A percentile compares a stretch with the other conserved stretches of the same genome.
phyloP scores from a whole-genome alignment of 108 stramenopile species.

The Parietichytrium sp. region DNA sequence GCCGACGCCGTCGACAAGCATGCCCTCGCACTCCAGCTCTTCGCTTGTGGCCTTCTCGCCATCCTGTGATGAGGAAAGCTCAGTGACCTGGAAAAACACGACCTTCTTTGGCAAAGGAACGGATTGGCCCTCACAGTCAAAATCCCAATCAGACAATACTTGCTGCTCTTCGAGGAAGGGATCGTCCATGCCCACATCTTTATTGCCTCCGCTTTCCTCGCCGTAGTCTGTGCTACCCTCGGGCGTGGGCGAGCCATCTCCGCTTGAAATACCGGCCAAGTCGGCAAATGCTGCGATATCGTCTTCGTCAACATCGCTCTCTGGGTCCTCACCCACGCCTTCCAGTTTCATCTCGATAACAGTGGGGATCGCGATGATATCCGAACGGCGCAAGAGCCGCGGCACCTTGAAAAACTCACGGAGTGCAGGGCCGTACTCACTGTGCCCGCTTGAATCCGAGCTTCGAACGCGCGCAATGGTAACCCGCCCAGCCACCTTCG shows the following conservation, averaged over 20 bases:
- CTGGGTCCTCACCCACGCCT: neutral
- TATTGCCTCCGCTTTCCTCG: neutral
- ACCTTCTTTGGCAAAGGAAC: neutral
- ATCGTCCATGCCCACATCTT: neutral
- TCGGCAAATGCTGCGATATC: too few relatives aligned
- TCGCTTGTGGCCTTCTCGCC: neutral
- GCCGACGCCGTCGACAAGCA: conserved; percentile 27
- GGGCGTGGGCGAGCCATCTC: too few relatives aligned
- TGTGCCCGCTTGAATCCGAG: neutral
- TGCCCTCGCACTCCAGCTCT: neutral
- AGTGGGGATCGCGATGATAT: conserved; percentile 6
- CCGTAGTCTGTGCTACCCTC: neutral
- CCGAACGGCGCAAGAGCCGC: neutral
- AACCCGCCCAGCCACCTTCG: neutral
- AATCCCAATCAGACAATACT: neutral
- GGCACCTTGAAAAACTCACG: conserved; percentile 15
- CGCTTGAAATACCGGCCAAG: too few relatives aligned
- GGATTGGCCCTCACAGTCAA: neutral
- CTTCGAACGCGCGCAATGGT: conserved; percentile 34
- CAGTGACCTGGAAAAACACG: conserved; percentile 18
- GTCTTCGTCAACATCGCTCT: conserved; percentile 18
- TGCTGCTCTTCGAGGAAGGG: neutral
- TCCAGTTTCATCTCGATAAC: neutral
- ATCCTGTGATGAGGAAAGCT: neutral
- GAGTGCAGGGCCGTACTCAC: conserved; percentile 31